Conservation (phyloP, 192 early-diverging fungal species). For the Coemansia umbellata region DNA sequence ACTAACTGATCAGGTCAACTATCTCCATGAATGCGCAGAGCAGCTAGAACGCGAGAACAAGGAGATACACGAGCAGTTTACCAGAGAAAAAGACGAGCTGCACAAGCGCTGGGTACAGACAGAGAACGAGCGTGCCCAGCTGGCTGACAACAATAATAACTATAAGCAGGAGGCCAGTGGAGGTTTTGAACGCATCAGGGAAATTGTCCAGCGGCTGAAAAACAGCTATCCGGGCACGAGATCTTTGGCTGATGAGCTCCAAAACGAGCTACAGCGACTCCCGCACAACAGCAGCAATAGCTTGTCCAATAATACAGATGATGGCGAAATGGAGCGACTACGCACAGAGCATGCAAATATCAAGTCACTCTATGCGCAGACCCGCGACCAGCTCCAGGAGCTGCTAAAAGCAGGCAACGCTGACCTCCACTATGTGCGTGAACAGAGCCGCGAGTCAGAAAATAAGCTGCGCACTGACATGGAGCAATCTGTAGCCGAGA, state of each 20-base stretch:
- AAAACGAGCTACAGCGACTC: conserved; percentile 1
- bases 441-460: conserved; percentile 14
- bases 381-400: conserved; percentile 48
- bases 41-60: conserved; percentile 20
- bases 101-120: conserved; percentile 35
- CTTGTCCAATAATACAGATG: no score
- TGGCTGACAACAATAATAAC: not conserved
- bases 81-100: conserved; percentile 34
- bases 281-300: conserved; percentile 28
- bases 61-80: conserved; percentile 33
- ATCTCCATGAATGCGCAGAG: conserved; percentile 41
- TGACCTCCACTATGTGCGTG: conserved; percentile 9
- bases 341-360: conserved; percentile 38
- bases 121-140: conserved; percentile 38
- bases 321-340: conserved; percentile 31
- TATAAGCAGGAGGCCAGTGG: no score
- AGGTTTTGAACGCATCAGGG: no score
- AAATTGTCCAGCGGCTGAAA: no score
- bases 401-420: conserved; percentile 21
- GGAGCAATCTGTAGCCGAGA: not conserved
- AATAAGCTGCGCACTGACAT: conserved; percentile 8
- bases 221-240: no score
- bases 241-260: no score
- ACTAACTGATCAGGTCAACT: conserved; percentile 43
- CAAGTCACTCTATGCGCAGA: conserved; percentile 47